Evolutionary conservation across 192 early-diverging fungal genomes (phyloP).

Genomic region (Mortierella antarctica): DNA sequence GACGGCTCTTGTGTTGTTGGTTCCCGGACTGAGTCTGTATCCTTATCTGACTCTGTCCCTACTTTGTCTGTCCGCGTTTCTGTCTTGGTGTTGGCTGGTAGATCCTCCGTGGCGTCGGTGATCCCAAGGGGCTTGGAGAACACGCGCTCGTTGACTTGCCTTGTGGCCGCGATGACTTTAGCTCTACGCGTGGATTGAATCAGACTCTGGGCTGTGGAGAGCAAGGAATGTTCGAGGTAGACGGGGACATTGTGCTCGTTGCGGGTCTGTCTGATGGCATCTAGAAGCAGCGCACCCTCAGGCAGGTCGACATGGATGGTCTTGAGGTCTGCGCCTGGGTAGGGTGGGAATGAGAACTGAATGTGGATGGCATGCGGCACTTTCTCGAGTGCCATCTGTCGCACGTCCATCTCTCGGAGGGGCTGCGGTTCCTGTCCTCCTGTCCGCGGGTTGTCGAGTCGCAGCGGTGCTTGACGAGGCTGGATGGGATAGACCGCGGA

Average conservation of each 20-base stretch:
- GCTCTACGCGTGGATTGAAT: conserved; percentile 49
- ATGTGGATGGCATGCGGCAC: conserved; percentile 46
- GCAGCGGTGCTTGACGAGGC: background rate
- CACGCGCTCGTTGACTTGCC: conserved; percentile 10
- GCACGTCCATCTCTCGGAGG: conserved; percentile 21
- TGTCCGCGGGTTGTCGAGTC: background rate
- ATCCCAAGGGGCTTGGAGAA: background rate
- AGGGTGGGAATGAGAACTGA: conserved; percentile 39
- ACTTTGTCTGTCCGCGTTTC: background rate
- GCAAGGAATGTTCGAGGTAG: conserved; percentile 59
- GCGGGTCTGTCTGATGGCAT: conserved; percentile 54
- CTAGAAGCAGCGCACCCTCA: conserved; percentile 56
- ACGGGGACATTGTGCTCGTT: conserved; percentile 55
- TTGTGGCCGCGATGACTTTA: conserved; percentile 21
- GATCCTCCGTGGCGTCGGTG: background rate
- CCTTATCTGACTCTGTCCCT: background rate
- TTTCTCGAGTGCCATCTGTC: conserved; percentile 45
- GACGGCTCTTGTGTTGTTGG: background rate
- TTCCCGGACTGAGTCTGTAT: background rate
- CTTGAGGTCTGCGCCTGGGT: conserved; percentile 37
- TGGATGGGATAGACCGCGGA: no score
- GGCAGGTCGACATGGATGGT: conserved; percentile 39
- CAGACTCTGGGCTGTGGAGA: conserved; percentile 54
- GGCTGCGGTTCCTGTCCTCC: background rate
- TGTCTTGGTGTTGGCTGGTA: background rate